Evolutionary conservation across 2,329 filamentous ascomycete species (phyloP).

Genomic region (Ophioceras dolichostomum): DNA sequence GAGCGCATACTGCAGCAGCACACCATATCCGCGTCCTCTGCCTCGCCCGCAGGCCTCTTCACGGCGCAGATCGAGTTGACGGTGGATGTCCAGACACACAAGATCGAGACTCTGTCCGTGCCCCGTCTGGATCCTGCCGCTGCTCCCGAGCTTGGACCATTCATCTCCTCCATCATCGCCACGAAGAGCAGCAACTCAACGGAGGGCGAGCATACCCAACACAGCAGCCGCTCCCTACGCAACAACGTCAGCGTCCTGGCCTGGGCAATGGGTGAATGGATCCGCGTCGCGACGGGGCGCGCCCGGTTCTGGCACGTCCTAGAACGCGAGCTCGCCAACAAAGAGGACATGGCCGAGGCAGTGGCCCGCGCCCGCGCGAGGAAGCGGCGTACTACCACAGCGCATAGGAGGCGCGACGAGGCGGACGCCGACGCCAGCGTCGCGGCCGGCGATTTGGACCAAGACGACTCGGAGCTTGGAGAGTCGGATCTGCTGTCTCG

Average conservation of each 20-base stretch:
- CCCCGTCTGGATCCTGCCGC: slow-evolving; percentile 44
- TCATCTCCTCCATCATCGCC: slow-evolving; percentile 27
- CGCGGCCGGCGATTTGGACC: slow-evolving; percentile 9
- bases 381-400: slow-evolving; percentile 11
- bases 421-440: slow-evolving; percentile 6
- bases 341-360: slow-evolving; percentile 17
- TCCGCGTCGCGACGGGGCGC: slow-evolving; percentile 44
- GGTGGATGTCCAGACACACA: slow-evolving; percentile 39
- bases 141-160: slow-evolving; percentile 42
- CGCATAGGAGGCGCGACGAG: slow-evolving; percentile 13
- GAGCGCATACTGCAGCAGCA: slow-evolving; percentile 37
- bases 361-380: slow-evolving; percentile 17
- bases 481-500: background rate
- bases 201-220: slow-evolving; percentile 23
- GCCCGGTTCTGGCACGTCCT: slow-evolving; percentile 51
- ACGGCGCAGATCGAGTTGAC: slow-evolving; percentile 43
- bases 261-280: slow-evolving; percentile 60
- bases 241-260: slow-evolving; percentile 52
- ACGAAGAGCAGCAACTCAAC: slow-evolving; percentile 15
- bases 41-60: slow-evolving; percentile 40
- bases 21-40: slow-evolving; percentile 36
- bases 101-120: slow-evolving; percentile 40
- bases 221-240: slow-evolving; percentile 23
- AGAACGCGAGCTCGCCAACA: slow-evolving; percentile 29
- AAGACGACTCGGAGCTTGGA: slow-evolving; percentile 11